Evolutionary conservation across 345 rosid species (phyloP), one percentile per base, ranked within the genome.

Genomic region (Rhodamnia rubescens): DNA sequence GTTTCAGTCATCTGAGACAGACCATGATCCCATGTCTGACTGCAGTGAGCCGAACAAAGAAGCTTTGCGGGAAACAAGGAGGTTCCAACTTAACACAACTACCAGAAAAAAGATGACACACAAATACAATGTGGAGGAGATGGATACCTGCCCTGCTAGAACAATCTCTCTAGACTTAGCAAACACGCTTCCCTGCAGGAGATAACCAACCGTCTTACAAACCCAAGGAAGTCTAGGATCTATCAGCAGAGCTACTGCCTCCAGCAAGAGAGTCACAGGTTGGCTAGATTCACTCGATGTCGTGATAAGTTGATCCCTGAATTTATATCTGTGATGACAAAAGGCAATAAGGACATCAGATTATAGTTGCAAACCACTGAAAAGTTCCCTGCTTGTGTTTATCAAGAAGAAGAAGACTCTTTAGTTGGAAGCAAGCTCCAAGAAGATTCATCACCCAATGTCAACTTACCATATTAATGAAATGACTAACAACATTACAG

Each of bases 171-270:
- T 89, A 81, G 92, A 91, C 84, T 93, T 88, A 83, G 90, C 82
- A 80, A 94, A 93, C 64, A 89, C 88, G 53, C 93, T 92, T 88
- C 89, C 91, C 88, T 91, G 91, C 86, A 90, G 87, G 82, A 97
- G 97, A 88, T 92, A 89, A 85, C 92, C 90, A 52, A 93, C 93
- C 74, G 90, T 84, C 91, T 94, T 93, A 91, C 98, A 97, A 88
- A 88, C 95, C 99, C 99, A 96, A 80, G 99, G 99, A 88, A 92
- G 93, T 91, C 91, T 92, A 87, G 96, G 93, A 91, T 95, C 95
- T 84, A 95, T 88, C 89, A 97, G 90, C 84, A 92, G 83, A 57
- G 89, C 88, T 81, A 93, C 89, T 85, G 94, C 92, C 90, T 94
- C 97, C 85, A 98, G 92, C 91, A 98, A 90, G 82, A 92, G 84